These are phyloP conservation scores for Strobilomyces confusus DNA, from an alignment of 768 basidiomycete species.

Conservation along the genomic window DNA sequence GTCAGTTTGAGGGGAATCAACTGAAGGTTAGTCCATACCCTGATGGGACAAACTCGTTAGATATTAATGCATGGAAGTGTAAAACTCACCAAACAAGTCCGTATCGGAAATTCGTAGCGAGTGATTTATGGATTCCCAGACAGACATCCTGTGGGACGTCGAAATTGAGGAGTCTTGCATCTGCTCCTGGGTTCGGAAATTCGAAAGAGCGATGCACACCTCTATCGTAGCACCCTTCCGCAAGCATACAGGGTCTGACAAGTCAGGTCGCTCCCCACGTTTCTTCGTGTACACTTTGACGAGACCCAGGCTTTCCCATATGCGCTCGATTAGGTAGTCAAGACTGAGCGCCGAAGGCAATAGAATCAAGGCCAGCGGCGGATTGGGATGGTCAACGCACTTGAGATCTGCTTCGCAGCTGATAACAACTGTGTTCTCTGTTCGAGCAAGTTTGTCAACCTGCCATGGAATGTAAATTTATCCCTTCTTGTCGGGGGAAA, in stretches of 20 bases:
- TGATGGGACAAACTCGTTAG: slow-evolving; percentile 9
- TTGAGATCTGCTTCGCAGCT: slow-evolving; percentile 94
- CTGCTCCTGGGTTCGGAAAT: not conserved
- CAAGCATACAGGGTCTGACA: slow-evolving; percentile 86
- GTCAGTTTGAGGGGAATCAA: not conserved
- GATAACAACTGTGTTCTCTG: slow-evolving; percentile 87
- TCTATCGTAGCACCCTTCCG: slow-evolving; percentile 92
- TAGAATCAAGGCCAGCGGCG: not conserved
- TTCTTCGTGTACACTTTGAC: slow-evolving; percentile 98
- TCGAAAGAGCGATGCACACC: slow-evolving; percentile 34
- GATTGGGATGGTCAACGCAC: slow-evolving; percentile 36
- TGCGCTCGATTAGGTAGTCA: slow-evolving; percentile 67
- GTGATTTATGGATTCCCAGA: slow-evolving; percentile 86
- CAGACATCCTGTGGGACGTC: slow-evolving; percentile 63
- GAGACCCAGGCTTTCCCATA: slow-evolving; percentile 76
- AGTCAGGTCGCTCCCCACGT: slow-evolving; percentile 89
- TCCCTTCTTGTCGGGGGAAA: not conserved
- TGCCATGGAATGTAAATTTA: slow-evolving; percentile 9
- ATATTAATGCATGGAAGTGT: not conserved
- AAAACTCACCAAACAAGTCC: slow-evolving; percentile 80
- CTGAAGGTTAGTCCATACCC: slow-evolving; percentile 19
- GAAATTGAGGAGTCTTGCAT: not conserved
- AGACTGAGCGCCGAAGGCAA: slow-evolving; percentile 40
- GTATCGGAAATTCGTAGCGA: slow-evolving; percentile 90
- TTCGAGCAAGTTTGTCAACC: slow-evolving; percentile 77